Evolutionary conservation across 2,329 filamentous ascomycete species (phyloP).

Genomic region (Fusarium tricinctum): DNA sequence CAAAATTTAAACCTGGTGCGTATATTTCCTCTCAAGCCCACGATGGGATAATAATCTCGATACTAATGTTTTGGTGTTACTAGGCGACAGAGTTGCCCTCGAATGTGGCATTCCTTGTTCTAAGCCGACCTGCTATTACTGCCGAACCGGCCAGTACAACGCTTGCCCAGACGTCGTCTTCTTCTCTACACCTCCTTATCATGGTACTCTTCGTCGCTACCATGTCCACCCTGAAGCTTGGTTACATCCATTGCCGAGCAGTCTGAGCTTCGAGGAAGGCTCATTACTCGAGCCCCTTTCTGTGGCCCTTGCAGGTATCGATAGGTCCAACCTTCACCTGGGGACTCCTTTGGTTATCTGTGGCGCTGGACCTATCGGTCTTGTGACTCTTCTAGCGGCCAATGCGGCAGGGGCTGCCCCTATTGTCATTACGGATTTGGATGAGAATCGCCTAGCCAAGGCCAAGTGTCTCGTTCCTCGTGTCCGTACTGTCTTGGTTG

Average conservation of each 20-base stretch:
- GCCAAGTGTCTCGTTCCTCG: too few species aligned
- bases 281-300: too few species aligned
- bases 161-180: constrained; percentile 58
- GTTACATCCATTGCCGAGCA: constrained; percentile 57
- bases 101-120: constrained; percentile 56
- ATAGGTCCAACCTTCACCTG: constrained; percentile 55
- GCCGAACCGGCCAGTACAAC: constrained; percentile 57
- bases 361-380: constrained; percentile 55
- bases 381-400: constrained; percentile 58
- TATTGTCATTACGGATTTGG: too few species aligned
- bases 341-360: constrained; percentile 57
- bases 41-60: too few species aligned
- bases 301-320: constrained; percentile 56
- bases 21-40: too few species aligned
- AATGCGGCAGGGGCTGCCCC: constrained; percentile 30
- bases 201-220: constrained; percentile 57
- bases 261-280: too few species aligned
- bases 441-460: too few species aligned
- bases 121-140: constrained; percentile 51
- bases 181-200: constrained; percentile 56
- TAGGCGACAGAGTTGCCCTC: constrained; percentile 22
- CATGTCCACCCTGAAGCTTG: constrained; percentile 56
- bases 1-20: too few species aligned
- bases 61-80: too few species aligned
- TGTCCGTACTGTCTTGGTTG: too few species aligned